Base-by-base conservation (phyloP, 139 green algal species). In the Closterium sp. region DNA sequence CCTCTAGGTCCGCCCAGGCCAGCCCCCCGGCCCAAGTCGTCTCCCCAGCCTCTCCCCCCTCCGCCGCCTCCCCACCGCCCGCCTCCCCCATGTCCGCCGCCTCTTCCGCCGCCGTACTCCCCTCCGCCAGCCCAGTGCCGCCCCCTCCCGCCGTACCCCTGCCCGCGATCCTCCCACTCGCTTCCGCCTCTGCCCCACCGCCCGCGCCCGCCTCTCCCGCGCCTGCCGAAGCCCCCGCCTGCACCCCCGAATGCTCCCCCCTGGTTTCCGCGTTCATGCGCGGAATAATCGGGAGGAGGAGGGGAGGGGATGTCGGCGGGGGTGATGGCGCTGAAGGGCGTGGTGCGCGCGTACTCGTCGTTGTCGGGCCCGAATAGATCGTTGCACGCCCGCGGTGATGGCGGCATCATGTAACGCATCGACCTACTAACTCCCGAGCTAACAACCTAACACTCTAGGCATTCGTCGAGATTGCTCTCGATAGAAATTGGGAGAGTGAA, bases 351-450 rank as follows among this genome's bases (percentile, higher is more conserved):
- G 73, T 92, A 92, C 73, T 92, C 90, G 32, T 89, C 90, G 24
- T 92, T 92, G 90, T 45, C 42, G 29, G 90, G 90, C 70, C 90
- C 90, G 86, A 92, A 92, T 10, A 92, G 90, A 79, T 92, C 90
- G 42, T 92, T 73, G 28, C 2, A 24, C 28, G 85, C 2, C 85
- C 27, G 62, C 62, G 62, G 62, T 24, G 62, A 79, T 3, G 62
- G 62, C 62, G 62, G 62, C 62, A 79, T 79, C 62, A 62, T 7
- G 42, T n/a, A n/a, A n/a, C n/a, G n/a, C n/a, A n/a, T n/a, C n/a
- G n/a, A n/a, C n/a, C n/a, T n/a, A n/a, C n/a, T n/a, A n/a, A n/a
- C n/a, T n/a, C n/a, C n/a, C n/a, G n/a, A n/a, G n/a, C n/a, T n/a
- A n/a, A n/a, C n/a, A n/a, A n/a, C n/a, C n/a, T n/a, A n/a, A n/a